phyloP scores from a whole-genome alignment of 306 rosid genomes.

The Cucumis hystrix region DNA sequence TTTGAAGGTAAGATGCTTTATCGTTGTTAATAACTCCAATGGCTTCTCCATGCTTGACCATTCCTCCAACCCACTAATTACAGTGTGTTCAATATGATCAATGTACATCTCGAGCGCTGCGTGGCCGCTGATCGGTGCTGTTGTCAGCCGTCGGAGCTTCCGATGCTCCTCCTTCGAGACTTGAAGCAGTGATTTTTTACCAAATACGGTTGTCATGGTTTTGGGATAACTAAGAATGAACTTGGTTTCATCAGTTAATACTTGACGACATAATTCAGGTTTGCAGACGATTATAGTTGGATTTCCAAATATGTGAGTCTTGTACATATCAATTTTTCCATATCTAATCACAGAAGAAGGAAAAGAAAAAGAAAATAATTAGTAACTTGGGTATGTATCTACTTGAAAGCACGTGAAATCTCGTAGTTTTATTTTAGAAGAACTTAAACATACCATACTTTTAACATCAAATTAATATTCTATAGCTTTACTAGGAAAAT shows the following conservation, averaged over 20 bases:
- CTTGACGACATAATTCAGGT: constrained; percentile 3
- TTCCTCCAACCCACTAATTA: constrained; percentile 5
- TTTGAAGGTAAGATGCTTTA: constrained; percentile 3
- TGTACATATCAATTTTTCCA: constrained; percentile 17
- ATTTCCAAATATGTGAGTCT: constrained; percentile 10
- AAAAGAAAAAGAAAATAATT: too few relatives aligned
- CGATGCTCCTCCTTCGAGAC: background rate
- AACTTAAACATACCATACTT: too few relatives aligned
- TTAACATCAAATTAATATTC: too few relatives aligned
- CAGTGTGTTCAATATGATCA: background rate
- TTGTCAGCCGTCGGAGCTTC: constrained; percentile 5
- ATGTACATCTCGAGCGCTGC: constrained; percentile 4
- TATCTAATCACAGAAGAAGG: background rate
- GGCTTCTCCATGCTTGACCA: constrained; percentile 12
- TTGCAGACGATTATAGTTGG: constrained; percentile 1
- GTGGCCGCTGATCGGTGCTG: constrained; percentile 5
- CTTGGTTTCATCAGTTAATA: background rate
- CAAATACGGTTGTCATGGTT: background rate
- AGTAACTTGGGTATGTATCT: too few relatives aligned
- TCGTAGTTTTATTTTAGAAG: too few relatives aligned
- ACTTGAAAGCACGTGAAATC: too few relatives aligned
- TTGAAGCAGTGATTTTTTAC: background rate
- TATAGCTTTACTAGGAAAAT: too few relatives aligned
- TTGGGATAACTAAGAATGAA: background rate
- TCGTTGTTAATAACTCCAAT: constrained; percentile 4